These are phyloP conservation scores for Bipolaris victoriae DNA, from an alignment of 2,329 filamentous ascomycete species.

Conservation along the genomic window DNA sequence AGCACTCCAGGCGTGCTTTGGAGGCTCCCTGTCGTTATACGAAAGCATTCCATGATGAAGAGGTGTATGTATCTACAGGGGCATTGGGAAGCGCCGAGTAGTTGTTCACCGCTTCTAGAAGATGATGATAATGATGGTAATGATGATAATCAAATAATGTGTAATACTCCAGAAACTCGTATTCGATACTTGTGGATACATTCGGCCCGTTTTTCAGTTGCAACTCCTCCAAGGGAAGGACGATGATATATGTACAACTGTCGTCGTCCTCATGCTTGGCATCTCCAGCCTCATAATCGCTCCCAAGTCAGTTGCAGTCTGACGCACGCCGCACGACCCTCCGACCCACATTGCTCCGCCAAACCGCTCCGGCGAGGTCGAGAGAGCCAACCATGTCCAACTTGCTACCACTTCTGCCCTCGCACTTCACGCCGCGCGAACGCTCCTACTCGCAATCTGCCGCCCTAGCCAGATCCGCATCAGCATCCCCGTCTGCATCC, in stretches of 20 bases:
- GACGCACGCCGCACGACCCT: slow-evolving; percentile 27
- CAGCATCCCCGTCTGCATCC: slow-evolving; percentile 9
- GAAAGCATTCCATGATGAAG: not conserved
- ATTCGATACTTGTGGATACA: not conserved
- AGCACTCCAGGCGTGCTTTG: slow-evolving; percentile 18
- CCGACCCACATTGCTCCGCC: slow-evolving; percentile 30
- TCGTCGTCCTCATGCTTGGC: slow-evolving; percentile 15
- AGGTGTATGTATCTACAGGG: not conserved
- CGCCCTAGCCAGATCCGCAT: slow-evolving; percentile 6
- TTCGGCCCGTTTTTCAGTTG: not conserved
- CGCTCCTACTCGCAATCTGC: slow-evolving; percentile 11
- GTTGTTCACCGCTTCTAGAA: not conserved
- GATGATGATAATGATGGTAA: not conserved
- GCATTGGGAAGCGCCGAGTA: not conserved
- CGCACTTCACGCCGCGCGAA: slow-evolving; percentile 19
- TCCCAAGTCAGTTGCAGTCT: slow-evolving; percentile 2
- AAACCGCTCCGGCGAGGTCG: slow-evolving; percentile 12
- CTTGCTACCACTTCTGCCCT: slow-evolving; percentile 28
- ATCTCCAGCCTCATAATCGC: slow-evolving; percentile 15
- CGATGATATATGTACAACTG: not conserved
- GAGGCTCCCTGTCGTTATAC: slow-evolving; percentile 17
- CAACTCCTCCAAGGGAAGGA: not conserved
- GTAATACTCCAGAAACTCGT: not conserved
- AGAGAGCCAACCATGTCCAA: slow-evolving; percentile 28
- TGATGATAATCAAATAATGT: not conserved